A percentile compares a stretch with the other conserved stretches of the same genome.
phyloP scores from a whole-genome alignment of 345 rosid species.

The Pugionium cornutum region DNA sequence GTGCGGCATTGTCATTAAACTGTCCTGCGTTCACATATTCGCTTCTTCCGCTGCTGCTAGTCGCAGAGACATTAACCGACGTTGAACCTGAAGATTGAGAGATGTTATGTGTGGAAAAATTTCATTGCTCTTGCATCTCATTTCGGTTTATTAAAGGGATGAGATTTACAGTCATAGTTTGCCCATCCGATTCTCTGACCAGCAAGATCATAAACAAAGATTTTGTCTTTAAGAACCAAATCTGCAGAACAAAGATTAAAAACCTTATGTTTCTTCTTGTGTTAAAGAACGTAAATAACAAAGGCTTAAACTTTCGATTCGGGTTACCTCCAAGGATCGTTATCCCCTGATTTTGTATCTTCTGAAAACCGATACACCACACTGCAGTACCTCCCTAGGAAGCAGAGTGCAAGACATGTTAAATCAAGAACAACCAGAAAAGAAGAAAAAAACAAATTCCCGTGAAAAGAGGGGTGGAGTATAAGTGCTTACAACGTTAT shows the following conservation, averaged over 20 bases:
- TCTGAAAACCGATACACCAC: slow-evolving; percentile 94
- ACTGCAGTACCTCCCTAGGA: slow-evolving; percentile 65
- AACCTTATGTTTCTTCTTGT: neutral
- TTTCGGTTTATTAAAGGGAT: slow-evolving; percentile 6
- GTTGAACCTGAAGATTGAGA: slow-evolving; percentile 53
- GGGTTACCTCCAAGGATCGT: slow-evolving; percentile 96
- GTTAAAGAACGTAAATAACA: slow-evolving; percentile 10
- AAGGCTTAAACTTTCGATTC: neutral
- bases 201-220: too few relatives aligned
- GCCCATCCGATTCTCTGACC: slow-evolving; percentile 1
- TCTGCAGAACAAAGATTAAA: slow-evolving; percentile 51
- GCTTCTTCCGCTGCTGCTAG: slow-evolving; percentile 55
- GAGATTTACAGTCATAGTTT: slow-evolving; percentile 37
- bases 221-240: slow-evolving; percentile 30
- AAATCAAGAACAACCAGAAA: neutral
- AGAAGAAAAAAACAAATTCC: neutral
- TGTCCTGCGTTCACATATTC: slow-evolving; percentile 73
- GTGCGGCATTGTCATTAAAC: slow-evolving; percentile 46
- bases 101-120: slow-evolving; percentile 22
- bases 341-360: slow-evolving; percentile 61
- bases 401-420: slow-evolving; percentile 15
- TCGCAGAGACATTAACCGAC: slow-evolving; percentile 76
- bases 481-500: slow-evolving; percentile 60
- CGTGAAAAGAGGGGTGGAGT: neutral
- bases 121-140: neutral